phyloP scores from a whole-genome alignment of 2,329 filamentous ascomycete species.

The Paramyrothecium roridum region DNA sequence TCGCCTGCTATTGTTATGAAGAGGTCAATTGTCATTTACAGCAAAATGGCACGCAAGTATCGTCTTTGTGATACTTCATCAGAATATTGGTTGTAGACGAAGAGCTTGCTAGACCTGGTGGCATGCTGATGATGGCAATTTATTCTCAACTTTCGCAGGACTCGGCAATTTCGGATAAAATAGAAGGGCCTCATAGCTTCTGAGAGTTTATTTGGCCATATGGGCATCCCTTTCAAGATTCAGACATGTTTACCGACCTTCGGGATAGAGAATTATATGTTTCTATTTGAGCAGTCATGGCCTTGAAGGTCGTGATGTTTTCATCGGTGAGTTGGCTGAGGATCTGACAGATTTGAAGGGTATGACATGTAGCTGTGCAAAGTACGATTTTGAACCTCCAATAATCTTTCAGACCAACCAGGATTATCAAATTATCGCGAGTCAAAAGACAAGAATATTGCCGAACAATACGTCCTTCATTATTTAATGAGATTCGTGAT shows the following conservation, averaged over 20 bases:
- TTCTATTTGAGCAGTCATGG: conserved; percentile 59
- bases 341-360: conserved; percentile 48
- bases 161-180: conserved; percentile 48
- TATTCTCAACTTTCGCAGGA: conserved; percentile 57
- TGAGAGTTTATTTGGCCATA: conserved; percentile 51
- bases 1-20: conserved; percentile 56
- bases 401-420: conserved; percentile 58
- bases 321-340: conserved; percentile 51
- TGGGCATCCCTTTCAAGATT: conserved; percentile 62
- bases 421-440: conserved; percentile 60
- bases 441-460: conserved; percentile 61
- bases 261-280: conserved; percentile 52
- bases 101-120: conserved; percentile 47
- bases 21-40: conserved; percentile 60
- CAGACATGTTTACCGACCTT: conserved; percentile 58
- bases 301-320: conserved; percentile 52
- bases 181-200: conserved; percentile 52
- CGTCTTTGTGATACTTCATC: conserved; percentile 36
- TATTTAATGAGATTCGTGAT: too few species aligned
- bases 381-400: conserved; percentile 58
- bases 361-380: conserved; percentile 52
- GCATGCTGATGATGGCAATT: conserved; percentile 56
- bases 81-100: too few species aligned
- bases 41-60: conserved; percentile 49
- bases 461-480: conserved; percentile 36